Evolutionary conservation across 2,329 filamentous ascomycete genomes (phyloP), one percentile per base, ranked within the genome.

Genomic region (Cylindrodendrum hubeiense): DNA sequence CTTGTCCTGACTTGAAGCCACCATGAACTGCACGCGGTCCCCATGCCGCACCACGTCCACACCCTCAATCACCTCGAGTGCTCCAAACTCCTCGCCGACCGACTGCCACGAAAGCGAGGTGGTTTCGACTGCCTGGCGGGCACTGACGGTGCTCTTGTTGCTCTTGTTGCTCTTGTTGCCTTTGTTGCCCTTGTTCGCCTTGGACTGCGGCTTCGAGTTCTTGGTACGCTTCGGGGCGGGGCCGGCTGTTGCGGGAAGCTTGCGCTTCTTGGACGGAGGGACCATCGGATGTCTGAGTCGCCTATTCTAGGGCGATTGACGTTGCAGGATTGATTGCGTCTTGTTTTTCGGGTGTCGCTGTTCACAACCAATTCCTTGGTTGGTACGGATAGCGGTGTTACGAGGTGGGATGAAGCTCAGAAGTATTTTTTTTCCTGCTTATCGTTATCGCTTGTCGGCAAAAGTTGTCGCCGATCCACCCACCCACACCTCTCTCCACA

Each of bases 71-170:
- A 98, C 95, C 75, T 99, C 94, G 2, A 99, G 82, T 0, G 93
- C 94, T 73, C 91, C 97, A 78, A 99, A 98, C 0, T 96, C 96
- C 69, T 97, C 94, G n/a, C 93, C 93, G 80, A 98, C 93, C 49
- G 95, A 90, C 71, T 86, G 83, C 89, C 89, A 91, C 77, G 81
- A 78, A 46, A 91, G 79, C 2, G 84, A 79, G 67, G 84, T 79
- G 30, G 84, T 79, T 46, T 82, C 80, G 22, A 87, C 80, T 2
- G 81, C 75, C 41, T 67, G 70, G 44, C 69, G 75, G 21, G 64
- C 49, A 39, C 55, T 43, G 21, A 68, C 71, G 75, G 76, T 53
- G 43, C 54, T 43, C 19, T 70, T 72, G 75, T 61, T 50, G 69
- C 77, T 63, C 75, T 80, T 76, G 75, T 76, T 72, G n/a, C n/a